These are phyloP conservation scores for Psidium guajava DNA, from an alignment of 345 rosid species.

Conservation along the genomic window DNA sequence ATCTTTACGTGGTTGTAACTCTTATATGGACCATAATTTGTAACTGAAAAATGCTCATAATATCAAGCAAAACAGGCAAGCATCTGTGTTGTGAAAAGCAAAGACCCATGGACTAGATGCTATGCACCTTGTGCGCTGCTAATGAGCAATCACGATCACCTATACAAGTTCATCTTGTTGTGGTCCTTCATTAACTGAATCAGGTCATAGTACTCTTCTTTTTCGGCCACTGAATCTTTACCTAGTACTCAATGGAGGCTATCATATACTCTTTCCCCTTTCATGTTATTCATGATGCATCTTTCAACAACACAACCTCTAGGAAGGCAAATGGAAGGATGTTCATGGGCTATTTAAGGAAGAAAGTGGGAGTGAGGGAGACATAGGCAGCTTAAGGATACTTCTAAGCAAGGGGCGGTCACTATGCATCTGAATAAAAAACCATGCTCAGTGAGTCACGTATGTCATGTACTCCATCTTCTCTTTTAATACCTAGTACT, in stretches of 20 bases:
- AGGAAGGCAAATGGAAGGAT: neutral
- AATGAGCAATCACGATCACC: neutral
- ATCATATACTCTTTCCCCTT: neutral
- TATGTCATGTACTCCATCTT: neutral
- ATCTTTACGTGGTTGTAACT: neutral
- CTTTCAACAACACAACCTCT: neutral
- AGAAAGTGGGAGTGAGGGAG: neutral
- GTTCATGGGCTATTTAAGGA: neutral
- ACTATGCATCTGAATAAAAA: neutral
- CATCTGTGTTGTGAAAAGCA: neutral
- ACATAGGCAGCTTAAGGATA: neutral
- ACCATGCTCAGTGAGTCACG: neutral
- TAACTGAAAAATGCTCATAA: neutral
- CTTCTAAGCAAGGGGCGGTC: neutral
- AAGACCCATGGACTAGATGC: neutral
- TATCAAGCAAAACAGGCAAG: neutral
- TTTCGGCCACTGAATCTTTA: neutral
- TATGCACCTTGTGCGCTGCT: neutral
- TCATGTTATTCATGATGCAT: neutral
- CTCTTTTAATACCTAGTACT: neutral
- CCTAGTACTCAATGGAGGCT: neutral
- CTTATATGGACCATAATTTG: neutral
- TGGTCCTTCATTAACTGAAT: neutral
- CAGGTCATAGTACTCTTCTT: neutral
- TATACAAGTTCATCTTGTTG: neutral